Evolutionary conservation across 2,329 filamentous ascomycete genomes (phyloP), one percentile per base, ranked within the genome.

Genomic region (Xylariales sp.): DNA sequence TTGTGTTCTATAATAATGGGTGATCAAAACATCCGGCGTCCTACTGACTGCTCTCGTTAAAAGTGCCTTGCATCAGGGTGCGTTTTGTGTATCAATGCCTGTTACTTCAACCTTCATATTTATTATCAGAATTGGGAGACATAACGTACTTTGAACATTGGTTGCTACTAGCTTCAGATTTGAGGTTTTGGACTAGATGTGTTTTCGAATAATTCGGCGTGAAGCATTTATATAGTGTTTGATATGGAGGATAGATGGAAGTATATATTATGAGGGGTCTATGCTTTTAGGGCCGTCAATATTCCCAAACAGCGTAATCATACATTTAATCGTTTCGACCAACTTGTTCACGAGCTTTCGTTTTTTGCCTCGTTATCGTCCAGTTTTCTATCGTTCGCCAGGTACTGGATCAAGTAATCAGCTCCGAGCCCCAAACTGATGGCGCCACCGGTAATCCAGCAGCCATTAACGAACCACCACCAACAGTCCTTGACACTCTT

Each of bases 401-500:
- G 61, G 70, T 87, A 88, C 70, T 81, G 81, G 14, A 86, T 70
- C n/a, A 85, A 66, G 74, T 91, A 92, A 73, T 92, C 89, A 3
- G 80, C 82, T 2, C 82, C 85, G 64, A 92, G 74, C 1, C 90
- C 89, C 2, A 84, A 65, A 71, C 86, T 86, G 69, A 91, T 87
- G 4, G 82, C 83, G 30, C 89, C 88, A 8, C 90, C 90, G 10
- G 90, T 91, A 69, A 91, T 84, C 87, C 86, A 89, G 72, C 89
- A 90, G 10, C 90, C 90, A 72, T 91, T 91, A 36, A 89, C 85
- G 73, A 93, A 93, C 90, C 90, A 93, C 89, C 90, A 91, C 90
- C 90, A 92, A 72, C 90, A 92, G 74, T 90, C 83, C 75, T 87
- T 87, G 52, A 89, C 88, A 70, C 82, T 87, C 77, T 90, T 90